Evolutionary conservation across 179 eudicot species (phyloP).

Genomic region (Spinacia oleracea): DNA sequence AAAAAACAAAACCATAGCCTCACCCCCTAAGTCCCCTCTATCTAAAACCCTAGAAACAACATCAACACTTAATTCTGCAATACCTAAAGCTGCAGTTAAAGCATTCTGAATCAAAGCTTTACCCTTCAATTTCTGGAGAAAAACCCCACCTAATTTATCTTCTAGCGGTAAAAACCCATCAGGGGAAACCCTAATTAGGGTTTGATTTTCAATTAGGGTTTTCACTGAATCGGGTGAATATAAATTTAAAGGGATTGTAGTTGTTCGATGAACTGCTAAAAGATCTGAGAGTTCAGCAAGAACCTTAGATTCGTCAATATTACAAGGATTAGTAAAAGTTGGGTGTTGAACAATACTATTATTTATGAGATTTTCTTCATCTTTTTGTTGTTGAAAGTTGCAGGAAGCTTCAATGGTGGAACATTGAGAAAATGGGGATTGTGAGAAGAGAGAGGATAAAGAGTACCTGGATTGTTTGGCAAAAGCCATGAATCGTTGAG

Average conservation of each 20-base stretch:
- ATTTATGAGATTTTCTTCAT: background rate
- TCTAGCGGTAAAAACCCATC: conserved; percentile 63
- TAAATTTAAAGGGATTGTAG: conserved; percentile 15
- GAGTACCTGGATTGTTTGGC: conserved; percentile 18
- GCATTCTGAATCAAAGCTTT: conserved; percentile 52
- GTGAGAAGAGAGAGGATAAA: conserved; percentile 16
- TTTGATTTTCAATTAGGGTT: conserved; percentile 17
- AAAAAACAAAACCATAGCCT: conserved; percentile 66
- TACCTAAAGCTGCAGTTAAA: conserved; percentile 35
- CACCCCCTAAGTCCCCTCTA: conserved; percentile 63
- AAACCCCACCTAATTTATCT: conserved; percentile 77
- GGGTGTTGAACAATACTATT: background rate
- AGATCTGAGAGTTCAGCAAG: conserved; percentile 56
- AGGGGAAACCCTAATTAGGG: conserved; percentile 30
- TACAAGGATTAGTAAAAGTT: background rate
- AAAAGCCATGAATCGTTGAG: conserved; percentile 1
- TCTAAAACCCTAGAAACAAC: conserved; percentile 64
- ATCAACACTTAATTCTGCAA: conserved; percentile 40
- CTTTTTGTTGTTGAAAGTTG: background rate
- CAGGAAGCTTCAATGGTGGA: conserved; percentile 20
- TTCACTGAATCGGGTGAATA: conserved; percentile 19
- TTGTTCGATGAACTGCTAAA: conserved; percentile 41
- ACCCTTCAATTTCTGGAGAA: conserved; percentile 68
- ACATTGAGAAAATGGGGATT: conserved; percentile 12
- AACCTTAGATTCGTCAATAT: conserved; percentile 40